Percentiles rank a stretch among this genome's conserved stretches.
Conservation (phyloP, 495 filamentous ascomycete species). For the Aspergillus haitiensis region DNA sequence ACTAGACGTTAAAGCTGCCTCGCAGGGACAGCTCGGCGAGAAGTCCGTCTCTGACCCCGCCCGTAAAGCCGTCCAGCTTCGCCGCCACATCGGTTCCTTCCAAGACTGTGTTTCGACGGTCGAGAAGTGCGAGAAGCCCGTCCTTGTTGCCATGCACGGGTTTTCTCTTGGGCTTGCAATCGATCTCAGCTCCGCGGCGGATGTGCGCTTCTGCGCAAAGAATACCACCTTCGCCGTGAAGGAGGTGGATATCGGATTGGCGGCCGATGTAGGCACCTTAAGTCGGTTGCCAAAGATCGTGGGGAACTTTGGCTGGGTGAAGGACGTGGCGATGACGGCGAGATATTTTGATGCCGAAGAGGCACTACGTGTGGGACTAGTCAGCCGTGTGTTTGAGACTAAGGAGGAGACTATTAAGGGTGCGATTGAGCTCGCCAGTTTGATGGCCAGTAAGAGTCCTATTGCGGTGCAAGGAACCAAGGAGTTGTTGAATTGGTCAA, state of each 20-base stretch:
- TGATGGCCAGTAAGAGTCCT: conserved; percentile 81
- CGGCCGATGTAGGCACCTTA: conserved; percentile 90
- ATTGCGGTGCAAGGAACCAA: conserved; percentile 93
- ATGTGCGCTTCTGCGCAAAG: conserved; percentile 71
- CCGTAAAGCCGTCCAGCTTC: conserved; percentile 62
- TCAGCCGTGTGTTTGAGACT: conserved; percentile 69
- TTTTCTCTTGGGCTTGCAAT: conserved; percentile 79
- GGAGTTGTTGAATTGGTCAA: conserved; percentile 81
- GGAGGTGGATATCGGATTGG: conserved; percentile 93
- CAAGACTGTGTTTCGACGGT: conserved; percentile 74
- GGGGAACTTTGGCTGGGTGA: conserved; percentile 78
- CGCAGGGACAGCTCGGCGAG: conserved; percentile 28
- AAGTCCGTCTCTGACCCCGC: conserved; percentile 52
- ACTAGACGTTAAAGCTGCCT: conserved; percentile 72
- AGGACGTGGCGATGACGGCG: conserved; percentile 82
- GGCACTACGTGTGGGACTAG: conserved; percentile 79
- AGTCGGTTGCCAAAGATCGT: conserved; percentile 83
- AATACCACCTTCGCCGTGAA: conserved; percentile 76
- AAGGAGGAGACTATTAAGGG: conserved; percentile 62
- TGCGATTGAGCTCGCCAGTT: conserved; percentile 63
- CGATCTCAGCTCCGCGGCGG: conserved; percentile 75
- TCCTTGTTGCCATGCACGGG: conserved; percentile 83
- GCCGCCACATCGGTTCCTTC: conserved; percentile 70
- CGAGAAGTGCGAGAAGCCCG: conserved; percentile 90
- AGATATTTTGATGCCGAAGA: conserved; percentile 76